Base-by-base conservation (phyloP, 2,329 filamentous ascomycete species). In the Paecilomyces formosus region DNA sequence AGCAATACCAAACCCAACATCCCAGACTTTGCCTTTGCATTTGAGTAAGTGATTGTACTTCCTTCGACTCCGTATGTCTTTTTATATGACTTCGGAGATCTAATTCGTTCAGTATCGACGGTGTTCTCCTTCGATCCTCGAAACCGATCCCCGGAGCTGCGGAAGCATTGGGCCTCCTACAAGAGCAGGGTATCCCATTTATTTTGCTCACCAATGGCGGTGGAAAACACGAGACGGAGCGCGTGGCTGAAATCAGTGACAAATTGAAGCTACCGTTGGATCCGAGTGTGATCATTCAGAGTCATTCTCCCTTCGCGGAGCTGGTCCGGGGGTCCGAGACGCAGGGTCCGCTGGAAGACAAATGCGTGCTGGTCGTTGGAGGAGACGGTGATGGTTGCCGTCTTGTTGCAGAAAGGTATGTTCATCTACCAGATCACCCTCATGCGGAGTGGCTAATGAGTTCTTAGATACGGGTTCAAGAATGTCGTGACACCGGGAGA, bases 151-250 rank as follows among this genome's bases (percentile, higher is more conserved):
- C 90, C 1, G 88, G 89, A 31, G 93, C 94, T 1, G 79, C 85
- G 1, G 82, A 89, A 68, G 83, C 92, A 13, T 82, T 99, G 21
- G 78, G 80, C 30, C 88, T 86, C 67, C 85, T 97, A 21, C 85
- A 92, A 65, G 76, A 82, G 53, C 82, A 92, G 68, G 81, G 84
- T 53, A 90, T 97, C 53, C 92, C 92, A 12, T 97, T 96, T 76
- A 93, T 99, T 67, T 85, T 99, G 33, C 81, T 99, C 62, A 99
- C 94, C 60, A 99, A 99, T 75, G 94, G 94, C 65, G 94, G 94
- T 50, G 94, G 94, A 59, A 91, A 88, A 69, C 85, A 86, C 62
- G 93, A 97, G 75, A 79, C 78, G 2, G 86, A 89, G 59, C 84
- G 90, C 18, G 88, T 91, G 30, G 78, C 78, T 7, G 88, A 92